Percentiles rank a stretch among this genome's conserved stretches.
Conservation (phyloP, 176 grass and related monocot species). For the Phyllostachys edulis region DNA sequence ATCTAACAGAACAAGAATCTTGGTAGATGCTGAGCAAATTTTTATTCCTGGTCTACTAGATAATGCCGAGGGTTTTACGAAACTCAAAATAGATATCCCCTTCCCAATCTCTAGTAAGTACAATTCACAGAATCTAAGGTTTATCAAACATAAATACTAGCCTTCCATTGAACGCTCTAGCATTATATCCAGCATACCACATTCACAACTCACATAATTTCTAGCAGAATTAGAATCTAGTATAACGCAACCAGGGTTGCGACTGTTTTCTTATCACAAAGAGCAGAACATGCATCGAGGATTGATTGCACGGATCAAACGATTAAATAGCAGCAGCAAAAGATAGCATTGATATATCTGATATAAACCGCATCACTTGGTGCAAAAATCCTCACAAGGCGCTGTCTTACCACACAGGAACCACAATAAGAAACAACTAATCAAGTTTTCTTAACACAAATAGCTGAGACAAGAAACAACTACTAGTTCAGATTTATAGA, state of each 20-base stretch:
- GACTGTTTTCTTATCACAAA: no score
- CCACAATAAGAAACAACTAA: slow-evolving; percentile 30
- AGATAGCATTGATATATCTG: slow-evolving; percentile 16
- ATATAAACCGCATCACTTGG: slow-evolving; percentile 28
- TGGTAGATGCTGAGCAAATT: no score
- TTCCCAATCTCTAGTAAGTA: no score
- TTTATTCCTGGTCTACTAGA: no score
- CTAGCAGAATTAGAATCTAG: not conserved
- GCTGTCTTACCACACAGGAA: not conserved
- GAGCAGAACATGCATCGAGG: no score
- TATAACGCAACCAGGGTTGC: no score
- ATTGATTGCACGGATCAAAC: not conserved
- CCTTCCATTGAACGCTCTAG: no score
- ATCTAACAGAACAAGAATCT: no score
- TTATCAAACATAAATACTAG: not conserved
- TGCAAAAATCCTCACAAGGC: slow-evolving; percentile 29
- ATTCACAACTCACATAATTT: not conserved
- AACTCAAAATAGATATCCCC: no score
- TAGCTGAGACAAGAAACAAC: slow-evolving; percentile 6
- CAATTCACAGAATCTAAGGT: no score
- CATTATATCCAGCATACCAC: not conserved
- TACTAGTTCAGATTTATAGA: slow-evolving; percentile 35
- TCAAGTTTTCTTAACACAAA: slow-evolving; percentile 43
- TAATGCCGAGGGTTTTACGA: no score
- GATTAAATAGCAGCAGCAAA: not conserved